These are phyloP conservation scores for Yarrowia bubula DNA, from an alignment of 805 yeast species.

Conservation along the genomic window DNA sequence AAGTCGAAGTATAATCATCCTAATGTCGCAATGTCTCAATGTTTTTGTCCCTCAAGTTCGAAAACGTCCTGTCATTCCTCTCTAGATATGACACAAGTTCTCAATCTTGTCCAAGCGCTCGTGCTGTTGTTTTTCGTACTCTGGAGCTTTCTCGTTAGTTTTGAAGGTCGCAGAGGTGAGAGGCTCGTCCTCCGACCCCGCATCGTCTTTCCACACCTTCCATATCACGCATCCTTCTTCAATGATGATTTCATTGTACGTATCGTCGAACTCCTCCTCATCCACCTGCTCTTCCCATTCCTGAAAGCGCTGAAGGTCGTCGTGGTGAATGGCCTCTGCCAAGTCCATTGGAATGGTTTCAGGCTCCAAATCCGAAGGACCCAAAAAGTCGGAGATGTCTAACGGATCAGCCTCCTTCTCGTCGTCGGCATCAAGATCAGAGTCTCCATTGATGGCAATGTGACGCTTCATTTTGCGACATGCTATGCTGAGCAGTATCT, in stretches of 20 bases:
- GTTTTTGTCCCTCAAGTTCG: too few relatives aligned
- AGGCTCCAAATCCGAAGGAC: constrained; percentile 6
- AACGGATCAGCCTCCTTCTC: constrained; percentile 3
- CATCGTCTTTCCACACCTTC: constrained; percentile 18
- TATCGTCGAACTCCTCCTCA: constrained; percentile 16
- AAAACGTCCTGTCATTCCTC: too few relatives aligned
- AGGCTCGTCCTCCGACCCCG: neutral
- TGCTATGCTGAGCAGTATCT: neutral
- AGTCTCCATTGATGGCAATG: constrained; percentile 8
- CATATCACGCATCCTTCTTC: neutral
- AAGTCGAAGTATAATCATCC: too few relatives aligned
- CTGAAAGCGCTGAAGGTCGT: neutral
- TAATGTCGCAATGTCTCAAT: too few relatives aligned
- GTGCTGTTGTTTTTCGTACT: constrained; percentile 12
- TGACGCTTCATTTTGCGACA: constrained; percentile 2
- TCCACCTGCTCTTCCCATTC: constrained; percentile 16
- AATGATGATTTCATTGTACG: constrained; percentile 5
- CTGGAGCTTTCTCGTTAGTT: constrained; percentile 1
- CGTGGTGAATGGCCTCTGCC: constrained; percentile 6
- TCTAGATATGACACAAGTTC: neutral
- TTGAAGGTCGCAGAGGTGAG: neutral
- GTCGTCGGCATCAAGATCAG: constrained; percentile 20
- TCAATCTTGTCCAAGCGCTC: constrained; percentile 3
- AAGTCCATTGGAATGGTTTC: constrained; percentile 16
- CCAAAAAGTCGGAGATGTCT: constrained; percentile 9